A percentile compares a stretch with the other conserved stretches of the same genome.
Conservation (phyloP, 2,329 filamentous ascomycete species). For the Zymoseptoria passerinii region DNA sequence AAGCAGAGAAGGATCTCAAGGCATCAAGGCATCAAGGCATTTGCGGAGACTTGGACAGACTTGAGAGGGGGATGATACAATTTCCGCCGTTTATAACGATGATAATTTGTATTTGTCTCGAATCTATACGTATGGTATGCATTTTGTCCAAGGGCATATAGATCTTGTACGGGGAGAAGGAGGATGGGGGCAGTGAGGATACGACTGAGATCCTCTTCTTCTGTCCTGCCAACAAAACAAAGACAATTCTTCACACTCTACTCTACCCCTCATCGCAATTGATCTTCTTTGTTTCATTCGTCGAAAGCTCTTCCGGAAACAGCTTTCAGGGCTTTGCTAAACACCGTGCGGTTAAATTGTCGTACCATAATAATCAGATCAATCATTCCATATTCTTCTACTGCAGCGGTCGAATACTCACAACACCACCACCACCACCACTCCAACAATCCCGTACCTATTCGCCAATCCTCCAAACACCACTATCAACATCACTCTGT, state of each 20-base stretch:
- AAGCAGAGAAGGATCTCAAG: no score
- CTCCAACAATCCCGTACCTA: background rate
- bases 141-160: background rate
- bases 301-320: background rate
- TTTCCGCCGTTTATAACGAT: no score
- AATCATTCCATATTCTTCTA: background rate
- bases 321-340: background rate
- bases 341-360: background rate
- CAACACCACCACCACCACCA: background rate
- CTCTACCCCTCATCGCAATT: background rate
- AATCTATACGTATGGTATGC: no score
- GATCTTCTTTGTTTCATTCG: background rate
- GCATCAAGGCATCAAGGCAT: no score
- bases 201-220: no score
- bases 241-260: no score
- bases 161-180: no score
- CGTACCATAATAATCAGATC: background rate
- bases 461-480: background rate
- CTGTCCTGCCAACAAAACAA: background rate
- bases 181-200: no score
- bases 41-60: no score
- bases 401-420: no score
- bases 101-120: no score
- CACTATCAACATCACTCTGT: background rate
- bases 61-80: no score